Base-by-base conservation (phyloP, 768 basidiomycete genomes). In the Leccinum longicurvipes region DNA sequence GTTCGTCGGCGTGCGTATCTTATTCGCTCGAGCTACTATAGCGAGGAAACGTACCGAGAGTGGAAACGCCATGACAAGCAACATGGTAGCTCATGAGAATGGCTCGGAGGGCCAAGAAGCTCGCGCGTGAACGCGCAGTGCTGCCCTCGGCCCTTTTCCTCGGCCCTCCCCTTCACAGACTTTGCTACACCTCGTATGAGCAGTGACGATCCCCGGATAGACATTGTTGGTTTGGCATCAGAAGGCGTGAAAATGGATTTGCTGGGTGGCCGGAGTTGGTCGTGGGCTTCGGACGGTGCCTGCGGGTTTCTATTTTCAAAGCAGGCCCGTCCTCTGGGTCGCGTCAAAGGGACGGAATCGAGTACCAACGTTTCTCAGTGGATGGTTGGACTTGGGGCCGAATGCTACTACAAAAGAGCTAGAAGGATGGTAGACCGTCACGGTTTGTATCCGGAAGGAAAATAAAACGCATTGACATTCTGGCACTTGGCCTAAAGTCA, bases 1-100 rank as follows among this genome's bases (percentile, higher is more conserved):
- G 1, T 58, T 66, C 15, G 21, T 62, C 12, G 53, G 54, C 17
- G 60, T 56, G 23, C 65, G 65, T 5, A 46, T 58, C 27, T 59
- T 28, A 19, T 47, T 60, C n/a, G 41, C 1, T 24, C 46, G 23
- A 21, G 24, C 15, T 12, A 23, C 23, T 32, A 8, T 8, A 19
- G 21, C 14, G 2, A 10, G 10, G 31, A 27, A 11, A 10, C 12
- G 3, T 24, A 11, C 10, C 10, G 39, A 41, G n/a, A 10, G 39
- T 10, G n/a, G 19, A 10, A 19, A 19, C 4, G 39, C 39, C 19
- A 19, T 41, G 5, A 19, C n/a, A n/a, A n/a, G 21, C 11, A 39
- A 14, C 21, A 21, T 6, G 24, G 21, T 41, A 19, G 19, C 39
- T 11, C 5, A 6, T 2, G 39, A 5, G 39, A 41, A n/a, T 19